phyloP scores from a whole-genome alignment of 116 monocot species.

The Zostera marina region DNA sequence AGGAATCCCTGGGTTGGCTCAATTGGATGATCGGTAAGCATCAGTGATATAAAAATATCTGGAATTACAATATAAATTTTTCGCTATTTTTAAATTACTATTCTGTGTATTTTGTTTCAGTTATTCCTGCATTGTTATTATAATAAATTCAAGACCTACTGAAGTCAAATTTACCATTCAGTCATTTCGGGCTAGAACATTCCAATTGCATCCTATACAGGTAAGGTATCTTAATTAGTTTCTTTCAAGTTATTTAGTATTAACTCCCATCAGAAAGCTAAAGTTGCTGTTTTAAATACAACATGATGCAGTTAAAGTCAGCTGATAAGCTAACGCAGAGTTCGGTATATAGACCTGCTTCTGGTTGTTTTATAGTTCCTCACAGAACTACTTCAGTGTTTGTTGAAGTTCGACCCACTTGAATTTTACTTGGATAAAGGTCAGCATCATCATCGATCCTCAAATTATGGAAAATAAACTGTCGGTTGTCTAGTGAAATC shows the following conservation, averaged over 20 bases:
- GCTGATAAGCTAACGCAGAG: conserved; percentile 29
- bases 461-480: too few species aligned
- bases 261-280: too few species aligned
- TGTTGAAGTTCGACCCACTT: conserved; percentile 20
- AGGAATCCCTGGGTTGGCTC: conserved; percentile 40
- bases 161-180: conserved; percentile 34
- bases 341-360: conserved; percentile 26
- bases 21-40: conserved; percentile 56
- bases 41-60: conserved; percentile 1
- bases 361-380: conserved; percentile 49
- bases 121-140: conserved; percentile 40
- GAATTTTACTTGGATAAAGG: too few species aligned
- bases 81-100: background rate
- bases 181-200: conserved; percentile 16
- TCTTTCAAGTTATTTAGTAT: background rate
- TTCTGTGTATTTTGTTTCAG: conserved; percentile 16
- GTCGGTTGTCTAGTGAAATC: too few species aligned
- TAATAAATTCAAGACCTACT: conserved; percentile 61
- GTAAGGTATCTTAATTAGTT: conserved; percentile 38
- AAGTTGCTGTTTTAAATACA: background rate
- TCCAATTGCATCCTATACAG: conserved; percentile 69
- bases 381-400: conserved; percentile 65
- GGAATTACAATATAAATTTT: background rate
- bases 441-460: too few species aligned
- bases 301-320: conserved; percentile 34